Conservation (phyloP, 2,329 filamentous ascomycete species). For the Fusarium transvaalense region DNA sequence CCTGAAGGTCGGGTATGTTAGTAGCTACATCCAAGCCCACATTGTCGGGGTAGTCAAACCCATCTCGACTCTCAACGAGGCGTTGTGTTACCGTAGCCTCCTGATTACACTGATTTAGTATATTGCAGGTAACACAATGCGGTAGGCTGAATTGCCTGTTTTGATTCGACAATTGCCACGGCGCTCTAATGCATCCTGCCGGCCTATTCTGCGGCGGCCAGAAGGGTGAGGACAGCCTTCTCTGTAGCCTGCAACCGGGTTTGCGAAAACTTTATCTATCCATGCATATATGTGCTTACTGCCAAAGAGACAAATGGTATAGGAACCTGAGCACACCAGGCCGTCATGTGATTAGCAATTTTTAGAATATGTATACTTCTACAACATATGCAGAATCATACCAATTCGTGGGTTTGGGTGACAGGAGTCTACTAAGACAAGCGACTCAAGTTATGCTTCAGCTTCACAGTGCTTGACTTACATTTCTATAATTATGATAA, state of each 20-base stretch:
- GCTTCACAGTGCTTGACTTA: neutral
- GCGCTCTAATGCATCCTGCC: slow-evolving; percentile 13
- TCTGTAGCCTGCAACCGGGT: neutral
- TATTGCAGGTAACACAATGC: slow-evolving; percentile 12
- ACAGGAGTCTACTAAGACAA: neutral
- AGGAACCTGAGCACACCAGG: neutral
- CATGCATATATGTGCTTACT: neutral
- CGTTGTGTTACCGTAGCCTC: neutral
- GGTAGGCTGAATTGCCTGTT: neutral
- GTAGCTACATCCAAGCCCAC: neutral
- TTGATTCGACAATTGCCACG: slow-evolving; percentile 16
- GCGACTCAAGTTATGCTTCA: neutral
- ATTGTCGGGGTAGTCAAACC: neutral
- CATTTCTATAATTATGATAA: neutral
- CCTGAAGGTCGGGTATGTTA: neutral
- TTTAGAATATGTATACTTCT: neutral
- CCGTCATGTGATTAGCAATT: neutral
- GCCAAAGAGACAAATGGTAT: neutral
- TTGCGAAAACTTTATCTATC: neutral
- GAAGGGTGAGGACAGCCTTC: neutral
- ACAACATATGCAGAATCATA: neutral
- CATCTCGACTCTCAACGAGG: neutral
- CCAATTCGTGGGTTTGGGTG: neutral
- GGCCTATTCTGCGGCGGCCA: neutral
- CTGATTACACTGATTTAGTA: neutral